Evolutionary conservation across 768 basidiomycete genomes (phyloP).

Genomic region (Rhizopogon vinicolor): DNA sequence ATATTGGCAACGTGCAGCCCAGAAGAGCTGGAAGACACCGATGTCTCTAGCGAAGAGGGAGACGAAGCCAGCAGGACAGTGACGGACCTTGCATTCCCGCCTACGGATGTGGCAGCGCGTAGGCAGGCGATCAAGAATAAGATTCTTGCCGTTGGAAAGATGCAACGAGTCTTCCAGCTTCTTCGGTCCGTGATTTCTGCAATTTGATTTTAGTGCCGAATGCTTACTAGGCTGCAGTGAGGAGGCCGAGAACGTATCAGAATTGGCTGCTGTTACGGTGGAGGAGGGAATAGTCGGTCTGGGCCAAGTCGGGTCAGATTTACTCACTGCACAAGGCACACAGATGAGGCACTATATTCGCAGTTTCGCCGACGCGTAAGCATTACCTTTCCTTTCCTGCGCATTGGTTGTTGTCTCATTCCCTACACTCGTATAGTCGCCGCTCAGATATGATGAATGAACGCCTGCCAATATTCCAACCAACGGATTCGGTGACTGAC

Average conservation of each 20-base stretch:
- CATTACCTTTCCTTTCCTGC: conserved; percentile 11
- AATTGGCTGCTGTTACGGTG: conserved; percentile 40
- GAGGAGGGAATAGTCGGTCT: conserved; percentile 25
- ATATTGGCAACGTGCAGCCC: conserved; percentile 91
- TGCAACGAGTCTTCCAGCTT: conserved; percentile 87
- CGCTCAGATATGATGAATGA: conserved; percentile 72
- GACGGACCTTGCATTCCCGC: conserved; percentile 25
- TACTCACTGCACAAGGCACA: conserved; percentile 57
- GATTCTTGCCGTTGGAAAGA: conserved; percentile 86
- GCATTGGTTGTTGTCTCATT: not conserved
- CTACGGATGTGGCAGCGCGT: conserved; percentile 45
- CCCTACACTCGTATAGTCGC: conserved; percentile 39
- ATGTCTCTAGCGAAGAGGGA: conserved; percentile 30
- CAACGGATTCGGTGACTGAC: conserved; percentile 19
- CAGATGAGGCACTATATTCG: conserved; percentile 59
- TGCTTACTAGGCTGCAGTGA: conserved; percentile 40
- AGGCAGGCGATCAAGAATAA: conserved; percentile 87
- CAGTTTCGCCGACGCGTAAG: conserved; percentile 75
- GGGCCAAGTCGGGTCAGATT: conserved; percentile 41
- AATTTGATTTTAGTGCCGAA: not conserved
- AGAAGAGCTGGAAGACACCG: conserved; percentile 81
- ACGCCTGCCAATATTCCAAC: conserved; percentile 58
- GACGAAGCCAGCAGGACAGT: conserved; percentile 29
- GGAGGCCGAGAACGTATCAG: conserved; percentile 75
- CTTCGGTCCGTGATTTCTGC: conserved; percentile 56